Evolutionary conservation across 192 early-diverging fungal genomes (phyloP), one percentile per base, ranked within the genome.

Genomic region (Linnemannia hyalina): DNA sequence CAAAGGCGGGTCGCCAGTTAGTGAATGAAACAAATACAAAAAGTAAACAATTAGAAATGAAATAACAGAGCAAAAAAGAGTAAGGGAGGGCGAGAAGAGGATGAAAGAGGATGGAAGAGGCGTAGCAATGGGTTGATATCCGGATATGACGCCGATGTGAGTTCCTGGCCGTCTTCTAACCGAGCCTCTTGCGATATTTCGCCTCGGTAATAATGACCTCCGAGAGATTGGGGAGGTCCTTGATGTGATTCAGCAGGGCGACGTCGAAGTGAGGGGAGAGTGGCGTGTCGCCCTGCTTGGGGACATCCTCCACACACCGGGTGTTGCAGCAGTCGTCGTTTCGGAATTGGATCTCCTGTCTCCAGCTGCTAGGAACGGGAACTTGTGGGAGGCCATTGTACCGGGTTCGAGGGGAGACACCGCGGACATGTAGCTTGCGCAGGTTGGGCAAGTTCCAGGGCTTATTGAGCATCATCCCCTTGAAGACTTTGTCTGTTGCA

Each of bases 381-480:
- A 74, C 60, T 54, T 68, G 41, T 77, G 76, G n/a, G 11, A 79
- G 80, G 0, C 83, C 70, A 6, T 75, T 74, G 9, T 80, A 68
- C 49, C 80, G 76, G 36, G 38, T 54, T 36, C 78, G 87, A 29
- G 82, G 82, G 65, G 75, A 73, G 57, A 55, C 54, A 5, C 54
- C 54, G 23, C n/a, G 54, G 7, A 55, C 3, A 23, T 22, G 20
- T 55, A 55, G 23, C 22, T 55, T 55, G 23, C 54, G 20, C 23
- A 55, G 54, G 23, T 55, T 22, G 6, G 54, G 54, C 4, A 55
- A 8, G 22, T 55, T 55, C 54, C 54, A 55, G 6, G 85, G 82
- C 20, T 85, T 83, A 11, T 78, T 78, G 11, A 44, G n/a, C 77
- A 90, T 90, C 29, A 90, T 69, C 38, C 85, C 82, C 60, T 88